Evolutionary conservation across 2,329 filamentous ascomycete genomes (phyloP), one percentile per base, ranked within the genome.

Genomic region (Alternaria arbusti): DNA sequence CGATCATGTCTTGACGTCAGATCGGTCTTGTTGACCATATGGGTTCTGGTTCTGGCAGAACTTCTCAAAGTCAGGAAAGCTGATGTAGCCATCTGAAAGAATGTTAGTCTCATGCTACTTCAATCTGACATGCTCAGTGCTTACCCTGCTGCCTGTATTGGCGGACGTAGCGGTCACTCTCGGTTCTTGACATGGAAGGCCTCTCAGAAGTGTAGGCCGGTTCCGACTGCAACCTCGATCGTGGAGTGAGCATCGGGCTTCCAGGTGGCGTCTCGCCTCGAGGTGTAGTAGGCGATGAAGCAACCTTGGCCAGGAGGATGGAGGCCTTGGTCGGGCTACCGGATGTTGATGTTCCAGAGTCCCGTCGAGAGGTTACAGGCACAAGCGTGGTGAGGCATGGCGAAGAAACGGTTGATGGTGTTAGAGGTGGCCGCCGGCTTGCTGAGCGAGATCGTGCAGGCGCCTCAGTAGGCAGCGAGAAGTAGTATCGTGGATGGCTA

Each of bases 31-130:
- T 57, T 77, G 74, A 10, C 73, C 74, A 63, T 79, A 78, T 20
- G 70, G 66, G 56, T 73, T 72, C 47, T 73, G 70, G n/a, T 57
- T 67, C 32, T 78, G 66, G 83, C 89, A 81, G 68, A 85, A 91
- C 64, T 88, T 86, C 72, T 92, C 90, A 78, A 91, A 92, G 77
- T 87, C 90, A 15, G 90, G 90, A 75, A 92, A 92, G 82, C 90
- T 91, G 74, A 91, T 89, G 79, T 92, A 92, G 65, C 87, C 86
- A 59, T 83, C 86, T 72, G 55, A 30, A 55, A 20, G 2, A 44
- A 47, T 44, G 69, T 78, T 57, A 75, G 72, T 65, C 9, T 63
- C 5, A 7, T 44, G 25, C 13, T 54, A 23, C n/a, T 32, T 28
- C 20, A 58, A 12, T 32, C 25, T 20, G 8, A 43, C 22, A 49